Evolutionary conservation across 1,139 yeast genomes (phyloP).

Genomic region (Geotrichum cucujoidarum): DNA sequence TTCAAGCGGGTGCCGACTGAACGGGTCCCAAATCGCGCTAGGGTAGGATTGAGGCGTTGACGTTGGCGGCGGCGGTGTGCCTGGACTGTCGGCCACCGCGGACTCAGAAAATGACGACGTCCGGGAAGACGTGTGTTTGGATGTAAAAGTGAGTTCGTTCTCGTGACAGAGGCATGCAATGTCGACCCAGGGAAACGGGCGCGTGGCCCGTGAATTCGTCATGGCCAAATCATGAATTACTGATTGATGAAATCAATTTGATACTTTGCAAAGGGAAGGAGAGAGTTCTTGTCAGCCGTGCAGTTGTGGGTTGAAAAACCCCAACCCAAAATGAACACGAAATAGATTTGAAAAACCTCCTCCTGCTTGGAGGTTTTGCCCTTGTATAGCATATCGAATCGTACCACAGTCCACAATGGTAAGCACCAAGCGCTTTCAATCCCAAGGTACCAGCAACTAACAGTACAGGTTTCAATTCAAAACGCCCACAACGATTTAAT

Average conservation of each 20-base stretch:
- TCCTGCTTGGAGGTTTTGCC: neutral
- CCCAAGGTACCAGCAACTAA: neutral
- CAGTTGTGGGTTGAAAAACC: neutral
- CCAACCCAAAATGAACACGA: conserved; percentile 11
- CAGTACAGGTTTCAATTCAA: conserved; percentile 31
- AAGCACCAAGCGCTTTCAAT: neutral
- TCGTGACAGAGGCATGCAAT: conserved; percentile 20
- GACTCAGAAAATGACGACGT: neutral
- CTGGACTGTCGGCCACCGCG: conserved; percentile 1
- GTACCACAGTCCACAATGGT: neutral
- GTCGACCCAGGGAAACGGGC: conserved; percentile 17
- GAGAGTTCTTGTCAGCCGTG: neutral
- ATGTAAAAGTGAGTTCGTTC: conserved; percentile 2
- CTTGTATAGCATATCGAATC: neutral
- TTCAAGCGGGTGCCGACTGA: conserved; percentile 15
- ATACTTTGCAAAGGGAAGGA: neutral
- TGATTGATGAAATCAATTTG: no score
- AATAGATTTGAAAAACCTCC: neutral
- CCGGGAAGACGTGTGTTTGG: neutral
- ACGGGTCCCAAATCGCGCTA: conserved; percentile 18
- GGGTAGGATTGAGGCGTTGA: no score
- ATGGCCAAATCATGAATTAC: no score
- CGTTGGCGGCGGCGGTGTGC: neutral
- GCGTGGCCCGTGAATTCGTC: neutral
- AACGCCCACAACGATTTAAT: conserved; percentile 61